Conservation (phyloP, 225 moss, liverwort and hornwort species). For the Straminergon stramineum region DNA sequence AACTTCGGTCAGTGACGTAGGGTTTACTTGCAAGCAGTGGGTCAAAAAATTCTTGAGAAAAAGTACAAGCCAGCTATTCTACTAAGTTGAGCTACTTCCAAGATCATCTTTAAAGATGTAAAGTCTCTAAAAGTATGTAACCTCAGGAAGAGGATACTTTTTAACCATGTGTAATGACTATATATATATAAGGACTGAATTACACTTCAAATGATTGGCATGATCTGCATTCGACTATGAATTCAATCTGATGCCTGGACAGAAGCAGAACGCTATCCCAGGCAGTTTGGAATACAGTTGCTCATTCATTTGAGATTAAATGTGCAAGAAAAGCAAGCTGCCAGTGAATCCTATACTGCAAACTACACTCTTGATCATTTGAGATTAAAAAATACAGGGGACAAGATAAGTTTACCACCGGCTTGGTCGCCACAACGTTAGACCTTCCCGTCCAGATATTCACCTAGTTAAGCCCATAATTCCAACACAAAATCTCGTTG, state of each 20-base stretch:
- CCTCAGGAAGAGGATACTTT: background rate
- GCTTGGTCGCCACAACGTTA: background rate
- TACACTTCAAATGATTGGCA: background rate
- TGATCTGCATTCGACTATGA: background rate
- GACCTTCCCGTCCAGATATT: background rate
- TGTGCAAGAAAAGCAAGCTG: background rate
- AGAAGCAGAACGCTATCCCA: background rate
- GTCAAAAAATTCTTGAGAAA: background rate
- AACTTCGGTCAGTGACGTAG: background rate
- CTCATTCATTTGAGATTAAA: background rate
- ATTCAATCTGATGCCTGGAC: background rate
- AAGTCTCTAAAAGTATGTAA: background rate
- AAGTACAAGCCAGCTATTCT: background rate
- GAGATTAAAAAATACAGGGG: background rate
- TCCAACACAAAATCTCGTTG: background rate
- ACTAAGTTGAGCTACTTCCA: background rate
- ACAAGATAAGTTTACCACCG: background rate
- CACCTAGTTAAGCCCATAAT: background rate
- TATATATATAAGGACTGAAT: background rate
- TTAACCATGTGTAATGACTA: background rate
- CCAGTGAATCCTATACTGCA: background rate
- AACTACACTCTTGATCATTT: background rate
- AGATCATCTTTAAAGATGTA: background rate
- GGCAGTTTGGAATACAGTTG: background rate
- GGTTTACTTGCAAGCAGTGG: background rate